Base-by-base conservation (phyloP, 768 basidiomycete species). In the Exidia glandulosa region DNA sequence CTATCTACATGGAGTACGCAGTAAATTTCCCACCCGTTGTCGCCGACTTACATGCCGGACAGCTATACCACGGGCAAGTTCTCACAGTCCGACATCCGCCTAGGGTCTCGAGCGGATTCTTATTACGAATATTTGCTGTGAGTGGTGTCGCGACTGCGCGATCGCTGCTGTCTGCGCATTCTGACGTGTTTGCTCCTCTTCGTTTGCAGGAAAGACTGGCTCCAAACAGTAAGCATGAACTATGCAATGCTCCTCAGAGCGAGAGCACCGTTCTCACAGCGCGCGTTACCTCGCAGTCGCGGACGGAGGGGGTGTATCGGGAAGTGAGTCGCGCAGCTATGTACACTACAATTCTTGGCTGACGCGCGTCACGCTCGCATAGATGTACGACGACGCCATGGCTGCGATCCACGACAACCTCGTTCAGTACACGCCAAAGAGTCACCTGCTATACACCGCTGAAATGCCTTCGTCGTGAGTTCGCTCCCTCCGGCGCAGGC, bases 381-480 rank as follows among this genome's bases (percentile, higher is more conserved):
- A 94, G 87, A 92, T 96, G 87, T 96, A 97, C 71, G 85, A 86
- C 66, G 80, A 86, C 56, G 84, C 93, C 3, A 94, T 96, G 85
- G 73, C 79, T 33, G 88, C 85, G 2, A 84, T 96, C 56, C 87
- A 92, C 67, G 72, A 78, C 2, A 79, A 87, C 64, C 82, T 97
- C 52, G 73, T 96, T 41, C 79, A 82, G 58, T 79, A 79, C 64
- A 89, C 86, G 55, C 70, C 76, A 33, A 75, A 74, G 23, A 76
- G 80, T 36, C 74, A 81, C 5, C 73, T 94, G 68, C 77, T 82
- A 25, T 93, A 91, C 72, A 95, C 91, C 0, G 81, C 86, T 33
- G 94, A 97, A 70, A 78, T 96, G 2, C 74, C 82, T 37, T 90
- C 91, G 3, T 81, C 84, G 36, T 68, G 73, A 57, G 57, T 60